phyloP scores from a whole-genome alignment of 2,329 filamentous ascomycete species.

The Mollisiaceae sp. region DNA sequence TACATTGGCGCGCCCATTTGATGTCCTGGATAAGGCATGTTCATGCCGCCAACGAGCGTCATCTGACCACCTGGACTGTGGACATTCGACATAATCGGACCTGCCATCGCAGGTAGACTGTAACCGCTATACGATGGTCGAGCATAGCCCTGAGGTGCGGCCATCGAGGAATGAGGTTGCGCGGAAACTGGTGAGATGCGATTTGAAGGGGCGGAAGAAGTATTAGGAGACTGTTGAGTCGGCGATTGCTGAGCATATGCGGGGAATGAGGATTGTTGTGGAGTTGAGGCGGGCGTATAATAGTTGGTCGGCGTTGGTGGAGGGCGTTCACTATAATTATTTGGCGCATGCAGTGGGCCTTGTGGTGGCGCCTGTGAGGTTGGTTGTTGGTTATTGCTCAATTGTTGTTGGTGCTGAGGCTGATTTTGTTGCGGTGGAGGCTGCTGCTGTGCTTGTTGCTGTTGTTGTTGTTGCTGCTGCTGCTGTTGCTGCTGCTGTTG shows the following conservation, averaged over 20 bases:
- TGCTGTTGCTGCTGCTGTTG: constrained; percentile 31
- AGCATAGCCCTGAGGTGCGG: constrained; percentile 59
- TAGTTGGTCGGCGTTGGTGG: constrained; percentile 59
- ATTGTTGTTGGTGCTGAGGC: constrained; percentile 41
- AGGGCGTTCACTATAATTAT: constrained; percentile 59
- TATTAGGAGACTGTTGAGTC: constrained; percentile 49
- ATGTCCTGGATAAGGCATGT: constrained; percentile 59
- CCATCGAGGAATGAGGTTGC: constrained; percentile 52
- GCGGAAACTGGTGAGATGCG: constrained; percentile 47
- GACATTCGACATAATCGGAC: constrained; percentile 78
- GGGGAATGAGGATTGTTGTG: constrained; percentile 53
- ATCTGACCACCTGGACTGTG: constrained; percentile 75
- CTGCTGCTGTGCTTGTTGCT: constrained; percentile 40
- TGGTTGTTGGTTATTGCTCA: constrained; percentile 50
- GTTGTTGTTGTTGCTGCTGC: constrained; percentile 41
- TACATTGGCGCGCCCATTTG: constrained; percentile 59
- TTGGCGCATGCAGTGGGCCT: constrained; percentile 62
- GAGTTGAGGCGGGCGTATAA: constrained; percentile 58
- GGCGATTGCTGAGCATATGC: constrained; percentile 57
- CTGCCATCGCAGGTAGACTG: constrained; percentile 65
- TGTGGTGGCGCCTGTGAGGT: constrained; percentile 54
- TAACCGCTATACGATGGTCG: constrained; percentile 54
- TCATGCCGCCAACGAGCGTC: constrained; percentile 64
- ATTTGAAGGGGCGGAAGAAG: constrained; percentile 46
- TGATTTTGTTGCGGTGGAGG: constrained; percentile 40